Conservation (phyloP, 768 basidiomycete genomes). For the Hebeloma cylindrosporum region DNA sequence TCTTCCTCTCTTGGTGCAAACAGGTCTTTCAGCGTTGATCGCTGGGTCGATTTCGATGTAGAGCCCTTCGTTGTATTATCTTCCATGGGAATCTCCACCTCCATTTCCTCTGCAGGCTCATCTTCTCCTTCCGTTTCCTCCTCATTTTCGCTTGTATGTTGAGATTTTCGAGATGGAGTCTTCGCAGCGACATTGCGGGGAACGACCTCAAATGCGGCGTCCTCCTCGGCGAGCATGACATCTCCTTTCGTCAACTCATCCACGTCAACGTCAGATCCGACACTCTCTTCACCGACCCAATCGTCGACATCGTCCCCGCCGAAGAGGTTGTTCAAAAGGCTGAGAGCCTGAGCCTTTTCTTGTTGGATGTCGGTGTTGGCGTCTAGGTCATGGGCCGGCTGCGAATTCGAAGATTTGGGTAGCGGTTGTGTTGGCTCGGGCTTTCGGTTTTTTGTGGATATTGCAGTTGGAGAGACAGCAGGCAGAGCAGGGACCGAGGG, state of each 20-base stretch:
- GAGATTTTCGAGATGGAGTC: background rate
- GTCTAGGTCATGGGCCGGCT: conserved; percentile 5
- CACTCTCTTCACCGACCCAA: conserved; percentile 62
- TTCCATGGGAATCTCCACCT: conserved; percentile 1
- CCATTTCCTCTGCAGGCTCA: conserved; percentile 14
- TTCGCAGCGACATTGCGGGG: conserved; percentile 24
- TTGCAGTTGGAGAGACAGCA: conserved; percentile 1
- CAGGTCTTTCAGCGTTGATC: conserved; percentile 60
- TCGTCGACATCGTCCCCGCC: conserved; percentile 45
- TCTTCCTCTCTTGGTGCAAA: conserved; percentile 71
- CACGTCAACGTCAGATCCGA: conserved; percentile 56
- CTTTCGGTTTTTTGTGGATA: conserved; percentile 1
- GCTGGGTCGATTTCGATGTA: conserved; percentile 7
- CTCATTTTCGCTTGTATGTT: conserved; percentile 3
- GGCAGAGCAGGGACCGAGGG: conserved; percentile 3
- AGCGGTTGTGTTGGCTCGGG: background rate
- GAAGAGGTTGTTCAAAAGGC: conserved; percentile 54
- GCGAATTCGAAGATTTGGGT: background rate
- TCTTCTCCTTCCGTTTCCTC: conserved; percentile 14
- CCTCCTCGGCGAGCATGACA: conserved; percentile 20
- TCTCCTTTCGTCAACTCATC: conserved; percentile 30
- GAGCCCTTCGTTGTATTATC: no score
- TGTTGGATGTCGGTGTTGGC: conserved; percentile 32
- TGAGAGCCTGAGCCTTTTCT: conserved; percentile 49
- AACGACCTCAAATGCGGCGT: conserved; percentile 34